phyloP scores from a whole-genome alignment of 164 flowering plant species.

The Aristolochia californica region DNA sequence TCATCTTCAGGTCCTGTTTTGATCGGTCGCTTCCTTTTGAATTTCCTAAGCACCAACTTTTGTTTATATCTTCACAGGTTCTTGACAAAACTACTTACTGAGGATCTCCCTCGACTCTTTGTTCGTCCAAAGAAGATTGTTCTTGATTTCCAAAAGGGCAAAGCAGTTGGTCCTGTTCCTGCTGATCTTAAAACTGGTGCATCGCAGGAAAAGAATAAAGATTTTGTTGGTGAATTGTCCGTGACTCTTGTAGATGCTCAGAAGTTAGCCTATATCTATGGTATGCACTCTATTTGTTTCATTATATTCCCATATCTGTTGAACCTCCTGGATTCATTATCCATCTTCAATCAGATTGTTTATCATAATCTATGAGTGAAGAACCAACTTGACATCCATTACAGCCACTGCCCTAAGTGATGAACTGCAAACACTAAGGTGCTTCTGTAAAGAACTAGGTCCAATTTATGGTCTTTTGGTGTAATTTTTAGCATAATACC shows the following conservation, averaged over 20 bases:
- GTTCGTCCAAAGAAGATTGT: conserved; percentile 95
- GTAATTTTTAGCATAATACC: too few relatives aligned
- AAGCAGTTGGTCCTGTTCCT: conserved; percentile 73
- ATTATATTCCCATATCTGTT: background rate
- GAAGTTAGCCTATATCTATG: conserved; percentile 62
- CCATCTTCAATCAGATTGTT: too few relatives aligned
- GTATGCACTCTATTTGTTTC: conserved; percentile 23
- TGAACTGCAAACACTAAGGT: too few relatives aligned
- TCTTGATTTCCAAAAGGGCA: conserved; percentile 81
- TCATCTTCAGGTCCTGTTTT: too few relatives aligned
- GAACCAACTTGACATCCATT: too few relatives aligned
- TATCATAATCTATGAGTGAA: too few relatives aligned
- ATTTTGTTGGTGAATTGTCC: conserved; percentile 87
- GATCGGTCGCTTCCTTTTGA: too few relatives aligned
- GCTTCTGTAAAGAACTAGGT: too few relatives aligned
- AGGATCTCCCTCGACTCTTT: conserved; percentile 85
- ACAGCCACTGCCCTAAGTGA: too few relatives aligned
- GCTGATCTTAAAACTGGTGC: conserved; percentile 51
- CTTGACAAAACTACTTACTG: conserved; percentile 91
- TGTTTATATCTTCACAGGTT: conserved; percentile 41
- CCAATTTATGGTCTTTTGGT: too few relatives aligned
- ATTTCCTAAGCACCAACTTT: background rate
- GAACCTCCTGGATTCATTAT: background rate
- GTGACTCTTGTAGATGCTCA: conserved; percentile 94
- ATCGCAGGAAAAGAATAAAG: conserved; percentile 69